These are phyloP conservation scores for Mycosarcoma maydis DNA, from an alignment of 1,284 basidiomycete genomes.

Conservation along the genomic window DNA sequence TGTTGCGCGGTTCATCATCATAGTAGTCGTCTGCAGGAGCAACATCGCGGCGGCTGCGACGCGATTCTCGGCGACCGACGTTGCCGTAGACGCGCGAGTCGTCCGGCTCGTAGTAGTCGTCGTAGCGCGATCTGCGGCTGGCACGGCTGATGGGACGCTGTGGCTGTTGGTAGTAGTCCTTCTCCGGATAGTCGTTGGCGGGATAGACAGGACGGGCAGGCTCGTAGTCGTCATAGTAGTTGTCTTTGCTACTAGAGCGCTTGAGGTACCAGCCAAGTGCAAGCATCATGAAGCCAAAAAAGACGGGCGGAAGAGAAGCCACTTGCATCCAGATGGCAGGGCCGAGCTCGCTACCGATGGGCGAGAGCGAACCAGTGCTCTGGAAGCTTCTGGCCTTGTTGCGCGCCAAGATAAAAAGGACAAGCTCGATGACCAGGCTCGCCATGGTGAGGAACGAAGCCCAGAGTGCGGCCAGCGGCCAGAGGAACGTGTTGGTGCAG, in stretches of 20 bases:
- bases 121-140: conserved; percentile 41
- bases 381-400: conserved; percentile 29
- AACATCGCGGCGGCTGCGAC: conserved; percentile 12
- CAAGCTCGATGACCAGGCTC: conserved; percentile 51
- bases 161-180: conserved; percentile 28
- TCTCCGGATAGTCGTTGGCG: conserved; percentile 18
- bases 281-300: conserved; percentile 53
- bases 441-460: conserved; percentile 50
- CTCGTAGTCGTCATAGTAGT: conserved; percentile 50
- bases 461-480: conserved; percentile 53
- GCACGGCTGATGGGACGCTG: conserved; percentile 37
- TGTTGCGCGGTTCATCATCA: not conserved
- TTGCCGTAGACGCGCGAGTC: conserved; percentile 43
- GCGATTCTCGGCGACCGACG: conserved; percentile 30
- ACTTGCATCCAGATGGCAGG: conserved; percentile 61
- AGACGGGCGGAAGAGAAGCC: conserved; percentile 51
- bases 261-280: conserved; percentile 45
- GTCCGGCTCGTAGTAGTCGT: conserved; percentile 47
- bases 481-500: conserved; percentile 56
- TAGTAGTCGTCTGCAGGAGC: conserved; percentile 21
- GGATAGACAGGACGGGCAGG: conserved; percentile 39
- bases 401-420: conserved; percentile 52
- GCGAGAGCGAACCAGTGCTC: conserved; percentile 10
- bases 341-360: conserved; percentile 28
- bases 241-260: conserved; percentile 32